These are phyloP conservation scores for Colletotrichum plurivorum DNA, from an alignment of 2,329 filamentous ascomycete species.

Conservation along the genomic window DNA sequence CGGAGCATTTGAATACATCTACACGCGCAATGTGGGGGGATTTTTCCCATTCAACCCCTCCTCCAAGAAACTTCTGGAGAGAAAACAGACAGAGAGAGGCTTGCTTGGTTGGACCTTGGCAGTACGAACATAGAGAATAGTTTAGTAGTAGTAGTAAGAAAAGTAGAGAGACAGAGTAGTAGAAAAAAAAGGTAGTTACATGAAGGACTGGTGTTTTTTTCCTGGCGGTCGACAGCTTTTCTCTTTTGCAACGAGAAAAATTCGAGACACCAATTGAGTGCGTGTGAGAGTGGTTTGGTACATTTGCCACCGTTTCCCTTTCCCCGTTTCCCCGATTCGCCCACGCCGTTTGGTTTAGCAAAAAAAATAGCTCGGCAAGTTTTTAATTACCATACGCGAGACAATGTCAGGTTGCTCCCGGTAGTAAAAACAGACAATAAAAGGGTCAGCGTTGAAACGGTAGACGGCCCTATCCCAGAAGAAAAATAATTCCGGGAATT, in stretches of 20 bases:
- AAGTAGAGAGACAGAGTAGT: no score
- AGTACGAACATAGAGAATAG: not conserved
- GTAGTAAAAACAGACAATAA: slow-evolving; percentile 5
- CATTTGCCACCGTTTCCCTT: slow-evolving; percentile 1
- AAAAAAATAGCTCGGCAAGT: not conserved
- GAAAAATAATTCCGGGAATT: not conserved
- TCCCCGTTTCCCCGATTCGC: slow-evolving; percentile 1
- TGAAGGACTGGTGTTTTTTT: not conserved
- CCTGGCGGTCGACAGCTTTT: not conserved
- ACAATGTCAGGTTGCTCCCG: slow-evolving; percentile 14
- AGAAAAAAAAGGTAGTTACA: not conserved
- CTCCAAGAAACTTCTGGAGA: not conserved
- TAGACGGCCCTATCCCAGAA: not conserved
- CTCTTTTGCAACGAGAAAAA: not conserved
- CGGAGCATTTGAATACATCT: not conserved
- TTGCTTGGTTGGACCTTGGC: not conserved
- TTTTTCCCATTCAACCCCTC: no score
- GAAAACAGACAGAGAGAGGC: not conserved
- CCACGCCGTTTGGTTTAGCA: slow-evolving; percentile 6
- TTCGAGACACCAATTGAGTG: not conserved
- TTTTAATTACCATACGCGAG: slow-evolving; percentile 10
- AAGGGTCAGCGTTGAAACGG: slow-evolving; percentile 2
- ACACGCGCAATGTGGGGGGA: not conserved
- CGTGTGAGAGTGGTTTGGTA: not conserved
- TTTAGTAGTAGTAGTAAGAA: not conserved